phyloP scores from a whole-genome alignment of 208 protist genomes.

The Leishmania gerbilli region DNA sequence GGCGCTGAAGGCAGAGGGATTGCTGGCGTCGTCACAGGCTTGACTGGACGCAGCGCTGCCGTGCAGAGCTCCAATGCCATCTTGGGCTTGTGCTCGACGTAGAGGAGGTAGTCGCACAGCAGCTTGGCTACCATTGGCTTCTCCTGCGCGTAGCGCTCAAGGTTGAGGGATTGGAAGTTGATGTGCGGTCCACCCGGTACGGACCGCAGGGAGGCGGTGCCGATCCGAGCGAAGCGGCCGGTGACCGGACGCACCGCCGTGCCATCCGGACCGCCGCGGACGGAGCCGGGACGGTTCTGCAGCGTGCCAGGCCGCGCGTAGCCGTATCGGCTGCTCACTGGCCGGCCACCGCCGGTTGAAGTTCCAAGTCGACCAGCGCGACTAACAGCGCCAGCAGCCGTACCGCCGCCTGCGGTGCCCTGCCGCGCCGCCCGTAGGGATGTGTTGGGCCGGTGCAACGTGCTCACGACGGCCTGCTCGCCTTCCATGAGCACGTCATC shows the following conservation, averaged over 20 bases:
- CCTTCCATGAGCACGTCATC: conserved; percentile 93
- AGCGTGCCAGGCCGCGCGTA: conserved; percentile 83
- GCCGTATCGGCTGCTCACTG: conserved; percentile 78
- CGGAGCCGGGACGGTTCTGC: conserved; percentile 43
- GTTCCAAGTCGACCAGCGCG: conserved; percentile 45
- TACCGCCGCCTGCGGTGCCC: conserved; percentile 27
- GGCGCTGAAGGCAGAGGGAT: not conserved
- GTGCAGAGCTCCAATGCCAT: conserved; percentile 91
- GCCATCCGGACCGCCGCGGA: conserved; percentile 44
- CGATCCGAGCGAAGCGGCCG: conserved; percentile 92
- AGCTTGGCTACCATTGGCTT: conserved; percentile 92
- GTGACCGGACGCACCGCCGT: conserved; percentile 79
- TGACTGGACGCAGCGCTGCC: conserved; percentile 43
- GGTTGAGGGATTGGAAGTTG: conserved; percentile 77
- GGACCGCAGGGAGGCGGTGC: conserved; percentile 91
- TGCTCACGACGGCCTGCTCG: conserved; percentile 86
- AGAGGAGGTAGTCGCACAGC: conserved; percentile 95
- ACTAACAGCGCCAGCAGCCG: not conserved
- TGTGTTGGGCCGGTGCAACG: conserved; percentile 81
- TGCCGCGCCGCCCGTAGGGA: conserved; percentile 61
- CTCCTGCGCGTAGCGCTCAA: conserved; percentile 90
- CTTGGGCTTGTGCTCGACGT: conserved; percentile 93
- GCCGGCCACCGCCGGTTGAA: conserved; percentile 35
- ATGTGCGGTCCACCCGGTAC: conserved; percentile 85
- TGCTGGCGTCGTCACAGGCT: conserved; percentile 4